A percentile compares a stretch with the other conserved stretches of the same genome.
Conservation (phyloP, 2,329 filamentous ascomycete species). For the Ceratocystis smalleyi region DNA sequence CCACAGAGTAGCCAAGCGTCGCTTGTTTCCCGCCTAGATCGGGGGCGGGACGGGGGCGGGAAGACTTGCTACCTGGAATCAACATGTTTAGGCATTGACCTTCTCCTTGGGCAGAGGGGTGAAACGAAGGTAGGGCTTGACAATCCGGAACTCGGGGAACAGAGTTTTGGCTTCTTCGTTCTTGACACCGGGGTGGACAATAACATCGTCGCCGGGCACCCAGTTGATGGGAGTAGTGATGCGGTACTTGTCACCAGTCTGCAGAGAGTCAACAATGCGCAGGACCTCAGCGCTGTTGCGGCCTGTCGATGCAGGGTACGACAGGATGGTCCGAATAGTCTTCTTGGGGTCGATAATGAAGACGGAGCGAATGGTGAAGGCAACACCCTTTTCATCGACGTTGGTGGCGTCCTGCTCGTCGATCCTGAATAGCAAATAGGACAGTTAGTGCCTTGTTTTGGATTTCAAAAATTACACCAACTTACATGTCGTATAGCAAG, state of each 20-base stretch:
- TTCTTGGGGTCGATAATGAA: conserved; percentile 91
- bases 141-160: conserved; percentile 59
- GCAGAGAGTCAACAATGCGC: conserved; percentile 62
- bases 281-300: conserved; percentile 68
- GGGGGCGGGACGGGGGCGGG: not conserved
- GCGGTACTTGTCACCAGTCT: conserved; percentile 75
- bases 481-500: conserved; percentile 62
- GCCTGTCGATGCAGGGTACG: conserved; percentile 83
- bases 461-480: conserved; percentile 7
- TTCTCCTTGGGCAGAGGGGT: conserved; percentile 47
- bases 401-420: conserved; percentile 71
- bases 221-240: conserved; percentile 85
- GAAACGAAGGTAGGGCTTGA: conserved; percentile 61
- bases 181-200: conserved; percentile 69
- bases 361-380: conserved; percentile 87
- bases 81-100: conserved; percentile 23
- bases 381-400: conserved; percentile 66
- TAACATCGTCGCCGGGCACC: conserved; percentile 77
- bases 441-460: not conserved
- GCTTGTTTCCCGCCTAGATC: not conserved
- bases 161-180: conserved; percentile 76
- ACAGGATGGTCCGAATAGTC: conserved; percentile 82
- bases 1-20: not conserved
- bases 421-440: conserved; percentile 33
- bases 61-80: not conserved